phyloP scores from a whole-genome alignment of 352 stramenopile genomes.

The Phytophthora sp. region DNA sequence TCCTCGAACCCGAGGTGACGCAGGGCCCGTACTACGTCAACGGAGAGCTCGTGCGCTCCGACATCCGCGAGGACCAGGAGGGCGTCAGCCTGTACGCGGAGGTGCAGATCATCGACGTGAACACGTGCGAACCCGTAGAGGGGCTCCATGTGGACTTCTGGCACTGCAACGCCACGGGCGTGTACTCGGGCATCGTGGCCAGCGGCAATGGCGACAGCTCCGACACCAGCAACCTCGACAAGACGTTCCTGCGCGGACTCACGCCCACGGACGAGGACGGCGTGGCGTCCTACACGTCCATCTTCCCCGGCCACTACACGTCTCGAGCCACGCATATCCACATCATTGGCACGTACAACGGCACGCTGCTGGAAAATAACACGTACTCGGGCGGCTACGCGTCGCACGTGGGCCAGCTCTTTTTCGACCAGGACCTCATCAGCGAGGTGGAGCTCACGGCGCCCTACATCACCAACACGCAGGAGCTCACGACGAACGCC shows the following conservation, averaged over 20 bases:
- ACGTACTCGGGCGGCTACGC: conserved; percentile 24
- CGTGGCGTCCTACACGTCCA: conserved; percentile 19
- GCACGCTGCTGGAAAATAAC: conserved; percentile 27
- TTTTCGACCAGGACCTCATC: conserved; percentile 36
- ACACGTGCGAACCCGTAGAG: too few relatives aligned
- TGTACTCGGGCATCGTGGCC: conserved; percentile 27
- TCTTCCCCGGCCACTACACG: conserved; percentile 30
- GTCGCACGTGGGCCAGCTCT: conserved; percentile 21
- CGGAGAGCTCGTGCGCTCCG: too few relatives aligned
- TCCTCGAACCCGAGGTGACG: conserved; percentile 29
- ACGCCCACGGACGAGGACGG: conserved; percentile 17
- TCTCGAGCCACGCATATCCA: conserved; percentile 29
- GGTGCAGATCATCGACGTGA: too few relatives aligned
- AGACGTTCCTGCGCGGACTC: conserved; percentile 23
- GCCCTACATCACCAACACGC: conserved; percentile 32
- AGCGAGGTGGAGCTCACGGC: conserved; percentile 20
- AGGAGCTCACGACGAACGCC: conserved; percentile 29
- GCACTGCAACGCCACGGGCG: conserved; percentile 31
- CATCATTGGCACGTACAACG: conserved; percentile 27
- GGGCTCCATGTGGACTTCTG: conserved; percentile 32
- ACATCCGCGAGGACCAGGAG: too few relatives aligned
- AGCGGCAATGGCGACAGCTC: conserved; percentile 25
- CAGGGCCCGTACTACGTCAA: conserved; percentile 33
- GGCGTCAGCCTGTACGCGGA: too few relatives aligned
- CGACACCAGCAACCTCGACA: conserved; percentile 25